These are phyloP conservation scores for Glomus cerebriforme DNA, from an alignment of 192 early-diverging fungal species.

Conservation along the genomic window DNA sequence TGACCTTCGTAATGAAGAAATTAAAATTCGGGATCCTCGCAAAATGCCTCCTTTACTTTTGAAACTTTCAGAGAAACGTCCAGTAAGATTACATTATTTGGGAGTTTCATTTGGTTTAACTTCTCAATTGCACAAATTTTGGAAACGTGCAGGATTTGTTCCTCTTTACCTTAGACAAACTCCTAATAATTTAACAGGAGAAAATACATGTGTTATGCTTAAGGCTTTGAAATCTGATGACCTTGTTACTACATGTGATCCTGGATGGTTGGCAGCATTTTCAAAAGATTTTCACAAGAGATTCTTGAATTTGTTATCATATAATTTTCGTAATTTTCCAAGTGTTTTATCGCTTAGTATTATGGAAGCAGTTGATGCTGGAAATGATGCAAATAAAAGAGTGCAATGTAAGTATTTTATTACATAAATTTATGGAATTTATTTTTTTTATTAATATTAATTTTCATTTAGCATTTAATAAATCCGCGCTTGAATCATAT, in stretches of 20 bases:
- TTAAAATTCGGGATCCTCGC: slow-evolving; percentile 82
- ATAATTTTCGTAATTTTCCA: slow-evolving; percentile 83
- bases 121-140: slow-evolving; percentile 88
- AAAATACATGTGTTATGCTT: slow-evolving; percentile 98
- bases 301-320: slow-evolving; percentile 86
- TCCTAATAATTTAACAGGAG: slow-evolving; percentile 94
- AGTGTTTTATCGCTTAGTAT: slow-evolving; percentile 81
- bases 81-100: slow-evolving; percentile 87
- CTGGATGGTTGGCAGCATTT: slow-evolving; percentile 87
- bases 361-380: slow-evolving; percentile 71
- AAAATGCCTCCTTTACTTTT: slow-evolving; percentile 93
- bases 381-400: slow-evolving; percentile 39
- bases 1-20: slow-evolving; percentile 70
- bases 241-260: slow-evolving; percentile 50
- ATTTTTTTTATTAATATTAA: not conserved
- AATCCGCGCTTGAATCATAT: slow-evolving; percentile 38
- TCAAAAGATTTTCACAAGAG: slow-evolving; percentile 89
- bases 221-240: slow-evolving; percentile 64
- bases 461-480: slow-evolving; percentile 30
- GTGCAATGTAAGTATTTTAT: not conserved
- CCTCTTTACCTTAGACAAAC: slow-evolving; percentile 98
- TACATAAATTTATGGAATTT: not conserved
- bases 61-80: slow-evolving; percentile 77
- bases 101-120: slow-evolving; percentile 97
- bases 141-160: slow-evolving; percentile 87